Evolutionary conservation across 2,329 filamentous ascomycete species (phyloP).

Genomic region (Alternaria alternata): DNA sequence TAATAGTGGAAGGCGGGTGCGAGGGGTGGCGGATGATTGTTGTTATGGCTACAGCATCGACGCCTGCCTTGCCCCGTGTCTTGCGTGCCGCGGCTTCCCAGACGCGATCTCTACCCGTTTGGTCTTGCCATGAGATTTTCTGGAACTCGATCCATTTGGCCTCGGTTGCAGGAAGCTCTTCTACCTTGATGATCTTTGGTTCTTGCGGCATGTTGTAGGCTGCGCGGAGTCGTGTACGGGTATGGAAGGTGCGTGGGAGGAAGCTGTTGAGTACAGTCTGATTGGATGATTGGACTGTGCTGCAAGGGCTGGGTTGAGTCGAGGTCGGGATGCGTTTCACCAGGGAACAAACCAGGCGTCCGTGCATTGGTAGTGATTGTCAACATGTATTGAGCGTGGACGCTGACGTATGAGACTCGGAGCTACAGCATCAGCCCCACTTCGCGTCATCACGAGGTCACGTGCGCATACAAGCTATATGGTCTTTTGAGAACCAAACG

Average conservation of each 20-base stretch:
- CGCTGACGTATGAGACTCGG: constrained; percentile 20
- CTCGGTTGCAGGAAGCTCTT: constrained; percentile 60
- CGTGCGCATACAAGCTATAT: background rate
- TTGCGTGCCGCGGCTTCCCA: constrained; percentile 62
- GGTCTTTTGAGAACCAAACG: background rate
- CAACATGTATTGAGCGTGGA: background rate
- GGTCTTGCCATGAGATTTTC: constrained; percentile 61
- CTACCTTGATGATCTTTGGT: constrained; percentile 48
- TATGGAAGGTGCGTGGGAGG: constrained; percentile 23
- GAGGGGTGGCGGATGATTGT: constrained; percentile 62
- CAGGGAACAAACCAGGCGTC: background rate
- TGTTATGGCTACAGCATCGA: constrained; percentile 67
- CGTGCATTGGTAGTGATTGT: constrained; percentile 8
- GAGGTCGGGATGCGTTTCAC: background rate
- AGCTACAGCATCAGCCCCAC: constrained; percentile 19
- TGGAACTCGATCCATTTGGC: constrained; percentile 66
- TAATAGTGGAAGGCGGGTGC: constrained; percentile 59
- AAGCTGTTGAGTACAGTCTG: background rate
- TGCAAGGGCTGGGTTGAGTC: background rate
- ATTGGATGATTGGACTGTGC: background rate
- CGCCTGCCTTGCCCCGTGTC: constrained; percentile 63
- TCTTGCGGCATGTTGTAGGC: constrained; percentile 46
- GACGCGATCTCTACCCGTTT: constrained; percentile 56
- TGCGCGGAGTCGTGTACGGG: constrained; percentile 15
- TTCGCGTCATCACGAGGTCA: constrained; percentile 21